phyloP scores from a whole-genome alignment of 1,284 basidiomycete species.

The Sphaerobolus stellatus region DNA sequence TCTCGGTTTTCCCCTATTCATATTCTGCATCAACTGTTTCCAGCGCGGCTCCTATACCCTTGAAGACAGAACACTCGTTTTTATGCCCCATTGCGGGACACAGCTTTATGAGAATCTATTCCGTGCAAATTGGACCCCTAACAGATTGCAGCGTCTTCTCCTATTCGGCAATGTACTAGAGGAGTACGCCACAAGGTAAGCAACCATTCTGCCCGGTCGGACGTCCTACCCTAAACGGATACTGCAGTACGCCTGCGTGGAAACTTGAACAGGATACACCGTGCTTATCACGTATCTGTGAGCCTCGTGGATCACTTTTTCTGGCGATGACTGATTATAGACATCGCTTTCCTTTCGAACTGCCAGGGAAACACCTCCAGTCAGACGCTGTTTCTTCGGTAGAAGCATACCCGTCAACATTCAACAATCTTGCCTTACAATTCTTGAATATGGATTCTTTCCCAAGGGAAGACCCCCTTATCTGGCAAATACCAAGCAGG shows the following conservation, averaged over 20 bases:
- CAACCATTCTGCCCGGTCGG: constrained; percentile 9
- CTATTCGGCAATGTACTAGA: constrained; percentile 47
- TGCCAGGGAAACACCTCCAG: constrained; percentile 47
- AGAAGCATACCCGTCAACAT: constrained; percentile 55
- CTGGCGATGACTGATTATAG: not conserved
- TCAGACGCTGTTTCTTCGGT: constrained; percentile 49
- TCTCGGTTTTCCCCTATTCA: not conserved
- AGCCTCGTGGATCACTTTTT: constrained; percentile 19
- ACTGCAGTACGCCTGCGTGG: constrained; percentile 33
- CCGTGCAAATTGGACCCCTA: constrained; percentile 55
- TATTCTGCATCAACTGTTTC: constrained; percentile 6
- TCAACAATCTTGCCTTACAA: constrained; percentile 65
- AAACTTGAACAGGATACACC: constrained; percentile 34
- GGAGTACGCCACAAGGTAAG: constrained; percentile 35
- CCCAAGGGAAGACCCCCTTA: constrained; percentile 22
- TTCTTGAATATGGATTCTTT: constrained; percentile 35
- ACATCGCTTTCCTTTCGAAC: constrained; percentile 11
- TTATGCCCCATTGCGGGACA: constrained; percentile 77
- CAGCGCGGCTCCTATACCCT: constrained; percentile 33
- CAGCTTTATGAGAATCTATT: constrained; percentile 65
- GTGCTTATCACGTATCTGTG: constrained; percentile 38
- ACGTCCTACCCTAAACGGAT: constrained; percentile 4
- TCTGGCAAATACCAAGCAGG: constrained; percentile 29
- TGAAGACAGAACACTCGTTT: constrained; percentile 54
- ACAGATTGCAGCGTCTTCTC: constrained; percentile 36